Conservation (phyloP, 2,329 filamentous ascomycete species). For the Xylariaceae sp. region DNA sequence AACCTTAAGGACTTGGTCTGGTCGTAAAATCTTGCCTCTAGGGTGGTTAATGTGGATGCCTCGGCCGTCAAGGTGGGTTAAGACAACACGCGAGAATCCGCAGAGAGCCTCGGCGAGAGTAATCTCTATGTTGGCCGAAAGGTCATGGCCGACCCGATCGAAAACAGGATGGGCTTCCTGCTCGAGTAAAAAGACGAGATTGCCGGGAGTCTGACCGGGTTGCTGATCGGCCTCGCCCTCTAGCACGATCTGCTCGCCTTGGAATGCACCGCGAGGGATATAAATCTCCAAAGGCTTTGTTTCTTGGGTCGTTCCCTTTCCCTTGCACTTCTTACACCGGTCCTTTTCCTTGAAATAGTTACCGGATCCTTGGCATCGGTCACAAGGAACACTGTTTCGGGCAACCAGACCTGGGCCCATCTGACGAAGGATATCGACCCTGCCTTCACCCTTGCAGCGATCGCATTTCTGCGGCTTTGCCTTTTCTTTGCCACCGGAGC, state of each 20-base stretch:
- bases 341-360: constrained; percentile 92
- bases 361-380: constrained; percentile 79
- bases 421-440: constrained; percentile 71
- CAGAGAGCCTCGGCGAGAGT: constrained; percentile 78
- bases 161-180: constrained; percentile 80
- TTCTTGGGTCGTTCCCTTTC: constrained; percentile 76
- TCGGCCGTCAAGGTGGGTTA: constrained; percentile 89
- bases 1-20: constrained; percentile 80
- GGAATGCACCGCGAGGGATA: constrained; percentile 79
- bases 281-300: constrained; percentile 96
- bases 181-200: constrained; percentile 83
- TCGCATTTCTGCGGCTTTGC: constrained; percentile 79
- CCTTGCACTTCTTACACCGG: constrained; percentile 98
- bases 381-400: constrained; percentile 72
- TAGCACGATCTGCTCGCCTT: constrained; percentile 84
- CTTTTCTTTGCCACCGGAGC: constrained; percentile 85
- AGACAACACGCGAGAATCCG: constrained; percentile 83
- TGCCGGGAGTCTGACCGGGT: constrained; percentile 82
- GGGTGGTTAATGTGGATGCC: constrained; percentile 78
- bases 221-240: constrained; percentile 92
- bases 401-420: constrained; percentile 84
- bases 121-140: constrained; percentile 75
- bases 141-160: constrained; percentile 74
- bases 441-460: constrained; percentile 75
- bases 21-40: constrained; percentile 74